Base-by-base conservation (phyloP, 2,329 filamentous ascomycete genomes). In the Fusarium fujikuroi region DNA sequence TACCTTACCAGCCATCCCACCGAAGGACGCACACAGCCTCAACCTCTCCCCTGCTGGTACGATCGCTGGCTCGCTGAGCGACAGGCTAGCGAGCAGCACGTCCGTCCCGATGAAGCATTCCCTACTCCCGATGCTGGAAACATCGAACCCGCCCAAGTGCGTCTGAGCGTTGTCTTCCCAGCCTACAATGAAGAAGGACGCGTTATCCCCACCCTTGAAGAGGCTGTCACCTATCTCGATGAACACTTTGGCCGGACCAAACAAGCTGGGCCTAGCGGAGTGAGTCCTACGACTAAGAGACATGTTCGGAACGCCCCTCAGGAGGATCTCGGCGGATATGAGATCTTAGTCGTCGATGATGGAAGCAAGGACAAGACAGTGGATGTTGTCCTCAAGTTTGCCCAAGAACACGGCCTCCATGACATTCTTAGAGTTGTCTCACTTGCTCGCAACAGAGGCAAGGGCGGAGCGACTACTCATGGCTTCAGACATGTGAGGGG, bases 171-270 rank as follows among this genome's bases (percentile, higher is more conserved):
- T 12, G 94, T 99, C 1, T 92, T 99, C 47, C 96, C 96, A 0
- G 96, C 96, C 15, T 99, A 95, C 87, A 99, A 99, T 76, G 96
- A 99, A 80, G 92, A 95, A 80, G 88, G 93, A 66, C 91, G 96
- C 36, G 87, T 99, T 52, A 87, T 90, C 18, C 92, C 92, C 16
- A 97, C 97, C 84, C 87, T 99, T 18, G 92, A 97, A 79, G 96
- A 99, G 83, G 95, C 96, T 3, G 92, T 98, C 32, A 91, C 90
- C 56, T 97, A 95, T 80, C 88, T 99, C 15, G 93, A 97, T 81
- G 84, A 87, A 56, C 88, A 92, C 72, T 95, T 97, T 79, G 93
- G 93, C 15, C 86, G 87, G 23, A 76, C 74, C 47, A 54, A 71
- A 42, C 74, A 77, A 75, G 66, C 74, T 56, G 77, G 79, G 60